phyloP scores from a whole-genome alignment of 768 basidiomycete genomes.

The Lyophyllum shimeji region DNA sequence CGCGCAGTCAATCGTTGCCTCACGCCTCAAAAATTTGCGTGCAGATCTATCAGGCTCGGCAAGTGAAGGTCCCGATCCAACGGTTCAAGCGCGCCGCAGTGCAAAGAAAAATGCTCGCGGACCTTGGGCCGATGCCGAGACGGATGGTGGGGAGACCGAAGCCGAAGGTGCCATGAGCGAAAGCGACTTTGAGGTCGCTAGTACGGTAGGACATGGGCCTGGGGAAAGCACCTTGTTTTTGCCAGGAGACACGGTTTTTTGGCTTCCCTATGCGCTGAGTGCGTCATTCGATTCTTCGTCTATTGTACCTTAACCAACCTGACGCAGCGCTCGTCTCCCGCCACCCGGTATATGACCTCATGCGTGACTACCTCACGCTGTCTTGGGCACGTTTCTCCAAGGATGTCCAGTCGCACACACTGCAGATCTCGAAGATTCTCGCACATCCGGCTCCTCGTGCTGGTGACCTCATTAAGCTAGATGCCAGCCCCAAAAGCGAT shows the following conservation, averaged over 20 bases:
- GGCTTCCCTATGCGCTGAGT: slow-evolving; percentile 94
- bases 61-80: slow-evolving; percentile 51
- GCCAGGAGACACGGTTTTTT: slow-evolving; percentile 88
- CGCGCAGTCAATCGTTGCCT: slow-evolving; percentile 67
- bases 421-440: slow-evolving; percentile 86
- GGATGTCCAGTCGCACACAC: slow-evolving; percentile 89
- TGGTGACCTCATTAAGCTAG: slow-evolving; percentile 82
- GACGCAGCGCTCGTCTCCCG: slow-evolving; percentile 80
- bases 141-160: slow-evolving; percentile 75
- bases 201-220: slow-evolving; percentile 77
- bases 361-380: slow-evolving; percentile 94
- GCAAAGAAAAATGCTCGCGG: slow-evolving; percentile 62
- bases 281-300: slow-evolving; percentile 28
- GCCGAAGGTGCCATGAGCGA: slow-evolving; percentile 76
- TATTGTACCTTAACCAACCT: slow-evolving; percentile 6
- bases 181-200: slow-evolving; percentile 83
- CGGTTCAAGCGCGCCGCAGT: slow-evolving; percentile 53
- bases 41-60: slow-evolving; percentile 48
- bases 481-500: slow-evolving; percentile 70
- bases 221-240: slow-evolving; percentile 89
- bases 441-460: slow-evolving; percentile 86
- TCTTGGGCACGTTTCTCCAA: slow-evolving; percentile 94
- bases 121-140: slow-evolving; percentile 73
- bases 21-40: slow-evolving; percentile 66
- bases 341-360: slow-evolving; percentile 91